phyloP scores from a whole-genome alignment of 2,329 filamentous ascomycete species.

The Hypoxylon sp. region DNA sequence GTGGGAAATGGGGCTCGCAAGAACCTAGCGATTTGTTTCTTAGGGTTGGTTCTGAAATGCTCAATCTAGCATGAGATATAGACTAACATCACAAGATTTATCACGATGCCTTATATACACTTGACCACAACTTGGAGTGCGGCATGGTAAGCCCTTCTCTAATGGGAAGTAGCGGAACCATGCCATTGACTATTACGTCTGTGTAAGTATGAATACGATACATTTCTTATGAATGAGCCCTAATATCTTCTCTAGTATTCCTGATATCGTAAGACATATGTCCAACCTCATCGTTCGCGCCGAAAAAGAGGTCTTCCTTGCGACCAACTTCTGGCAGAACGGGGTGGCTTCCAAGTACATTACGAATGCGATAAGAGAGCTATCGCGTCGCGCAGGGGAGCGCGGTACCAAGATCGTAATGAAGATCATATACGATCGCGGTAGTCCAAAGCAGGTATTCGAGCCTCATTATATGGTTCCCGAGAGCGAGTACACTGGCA shows the following conservation, averaged over 20 bases:
- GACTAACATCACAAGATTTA: conserved; percentile 66
- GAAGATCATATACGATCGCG: conserved; percentile 83
- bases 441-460: conserved; percentile 73
- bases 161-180: conserved; percentile 69
- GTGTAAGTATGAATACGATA: conserved; percentile 57
- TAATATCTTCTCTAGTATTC: conserved; percentile 59
- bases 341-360: conserved; percentile 77
- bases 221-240: background rate
- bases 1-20: conserved; percentile 76
- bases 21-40: conserved; percentile 78
- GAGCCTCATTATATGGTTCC: conserved; percentile 75
- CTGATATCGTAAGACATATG: conserved; percentile 81
- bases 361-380: conserved; percentile 76
- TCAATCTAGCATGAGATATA: background rate
- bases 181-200: conserved; percentile 79
- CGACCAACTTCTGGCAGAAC: conserved; percentile 82
- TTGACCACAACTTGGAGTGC: conserved; percentile 65
- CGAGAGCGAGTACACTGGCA: conserved; percentile 70
- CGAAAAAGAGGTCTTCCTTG: conserved; percentile 79
- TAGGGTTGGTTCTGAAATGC: conserved; percentile 57
- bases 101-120: conserved; percentile 72
- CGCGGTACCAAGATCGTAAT: conserved; percentile 72
- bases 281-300: conserved; percentile 82
- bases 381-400: conserved; percentile 74
- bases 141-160: conserved; percentile 68